Percentiles rank a stretch among this genome's conserved stretches.
These are phyloP conservation scores for Leccinum ochraceum DNA, from an alignment of 768 basidiomycete species.

Conservation along the genomic window DNA sequence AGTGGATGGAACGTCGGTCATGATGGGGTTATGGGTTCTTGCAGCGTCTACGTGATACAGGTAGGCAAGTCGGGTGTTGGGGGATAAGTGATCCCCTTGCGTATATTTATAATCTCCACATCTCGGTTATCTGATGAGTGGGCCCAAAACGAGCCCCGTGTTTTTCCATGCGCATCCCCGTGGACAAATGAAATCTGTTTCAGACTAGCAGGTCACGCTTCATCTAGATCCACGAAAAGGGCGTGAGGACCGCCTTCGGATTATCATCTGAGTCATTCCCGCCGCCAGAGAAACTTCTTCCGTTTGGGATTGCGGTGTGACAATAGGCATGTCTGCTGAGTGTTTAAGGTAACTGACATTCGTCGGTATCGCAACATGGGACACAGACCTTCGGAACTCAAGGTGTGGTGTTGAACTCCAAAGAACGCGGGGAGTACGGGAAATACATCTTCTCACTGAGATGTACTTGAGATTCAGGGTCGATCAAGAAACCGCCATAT, in stretches of 20 bases:
- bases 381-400: background rate
- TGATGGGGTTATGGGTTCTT: constrained; percentile 4
- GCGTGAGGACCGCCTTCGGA: background rate
- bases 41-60: constrained; percentile 6
- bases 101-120: constrained; percentile 21
- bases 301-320: background rate
- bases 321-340: background rate
- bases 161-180: background rate
- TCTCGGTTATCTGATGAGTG: background rate
- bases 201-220: constrained; percentile 1
- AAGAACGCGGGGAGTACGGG: background rate
- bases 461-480: background rate
- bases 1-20: constrained; percentile 41
- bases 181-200: constrained; percentile 8
- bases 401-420: background rate
- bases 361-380: background rate
- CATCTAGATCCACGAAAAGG: background rate
- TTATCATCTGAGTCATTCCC: background rate
- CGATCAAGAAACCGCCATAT: background rate
- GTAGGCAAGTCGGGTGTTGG: background rate
- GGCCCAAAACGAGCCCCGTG: constrained; percentile 12
- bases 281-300: background rate
- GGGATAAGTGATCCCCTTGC: background rate
- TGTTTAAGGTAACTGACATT: background rate
- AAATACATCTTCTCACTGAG: background rate